Evolutionary conservation across 208 protist genomes (phyloP), one percentile per base, ranked within the genome.

Genomic region (Trypanosoma lewisi): DNA sequence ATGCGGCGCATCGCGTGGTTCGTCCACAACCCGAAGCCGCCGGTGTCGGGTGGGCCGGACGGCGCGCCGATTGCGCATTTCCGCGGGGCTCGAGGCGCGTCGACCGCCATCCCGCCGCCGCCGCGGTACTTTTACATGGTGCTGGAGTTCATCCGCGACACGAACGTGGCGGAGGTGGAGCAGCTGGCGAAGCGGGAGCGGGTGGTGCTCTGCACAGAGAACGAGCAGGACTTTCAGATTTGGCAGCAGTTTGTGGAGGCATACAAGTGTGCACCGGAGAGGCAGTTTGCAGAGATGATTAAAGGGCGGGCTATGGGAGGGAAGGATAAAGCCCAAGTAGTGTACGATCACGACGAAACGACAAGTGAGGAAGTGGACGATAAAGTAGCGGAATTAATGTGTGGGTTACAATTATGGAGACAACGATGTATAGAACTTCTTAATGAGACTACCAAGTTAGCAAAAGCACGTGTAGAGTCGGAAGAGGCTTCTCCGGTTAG

Each of bases 1-100:
- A 88, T 94, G 70, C 85, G 87, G 67, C 85, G 76, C 0, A 70
- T 88, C 7, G 76, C 88, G 45, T 92, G 77, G 73, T 92, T 90
- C 59, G 67, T 61, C 8, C 85, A 94, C 64, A 69, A 83, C 49
- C 82, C 87, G 4, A 83, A 75, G 48, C 48, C 65, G 0, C 21
- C 77, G 8, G 39, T 41, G n/a, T 48, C 49, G 7, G 33, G 55
- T 21, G 41, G 48, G 8, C 54, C 62, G n/a, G 17, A 42, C 11
- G 49, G 61, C 4, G 45, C 51, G 21, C 1, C 47, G 5, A 17
- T 47, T 1, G 47, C 58, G 17, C 28, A 44, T 34, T 52, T 8
- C 4, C 54, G 21, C 19, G 4, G 25, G 44, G 31, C 8, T 16
- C 60, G 61, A 4, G 54, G 73, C 11, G 56, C 41, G 4, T n/a